These are phyloP conservation scores for Silene conica DNA, from an alignment of 148 eudicot species.

Conservation along the genomic window DNA sequence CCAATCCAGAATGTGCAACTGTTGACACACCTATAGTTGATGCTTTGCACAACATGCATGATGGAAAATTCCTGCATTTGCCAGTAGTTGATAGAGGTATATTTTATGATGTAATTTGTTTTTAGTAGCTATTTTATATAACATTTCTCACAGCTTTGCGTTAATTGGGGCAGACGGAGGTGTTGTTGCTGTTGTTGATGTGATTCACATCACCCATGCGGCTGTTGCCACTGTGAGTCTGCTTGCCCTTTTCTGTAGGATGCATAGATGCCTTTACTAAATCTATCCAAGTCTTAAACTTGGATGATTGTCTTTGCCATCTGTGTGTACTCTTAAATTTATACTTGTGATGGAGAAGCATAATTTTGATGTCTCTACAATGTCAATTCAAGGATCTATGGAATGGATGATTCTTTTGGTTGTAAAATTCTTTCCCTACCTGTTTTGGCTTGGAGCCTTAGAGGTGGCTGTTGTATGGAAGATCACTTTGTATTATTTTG, in stretches of 20 bases:
- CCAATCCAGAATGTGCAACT: conserved; percentile 94
- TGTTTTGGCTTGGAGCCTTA: background rate
- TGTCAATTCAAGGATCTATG: no score
- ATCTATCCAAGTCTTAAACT: background rate
- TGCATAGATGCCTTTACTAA: background rate
- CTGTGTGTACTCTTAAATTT: background rate
- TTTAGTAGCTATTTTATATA: background rate
- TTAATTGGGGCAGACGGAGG: conserved; percentile 56
- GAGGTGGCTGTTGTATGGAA: background rate
- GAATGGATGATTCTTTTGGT: no score
- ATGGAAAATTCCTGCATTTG: conserved; percentile 91
- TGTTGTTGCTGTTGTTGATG: conserved; percentile 90
- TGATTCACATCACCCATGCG: conserved; percentile 88
- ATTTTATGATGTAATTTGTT: background rate
- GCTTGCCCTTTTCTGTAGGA: conserved; percentile 11
- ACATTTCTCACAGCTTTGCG: conserved; percentile 18
- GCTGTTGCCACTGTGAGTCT: conserved; percentile 88
- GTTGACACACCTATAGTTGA: conserved; percentile 92
- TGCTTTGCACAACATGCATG: conserved; percentile 97
- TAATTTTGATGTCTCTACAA: no score
- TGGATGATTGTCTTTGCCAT: background rate
- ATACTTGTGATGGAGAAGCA: background rate
- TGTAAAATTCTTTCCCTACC: background rate
- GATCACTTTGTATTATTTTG: background rate
- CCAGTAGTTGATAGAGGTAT: conserved; percentile 94